Base-by-base conservation (phyloP, 2,329 filamentous ascomycete species). In the Calonectria hongkongensis region DNA sequence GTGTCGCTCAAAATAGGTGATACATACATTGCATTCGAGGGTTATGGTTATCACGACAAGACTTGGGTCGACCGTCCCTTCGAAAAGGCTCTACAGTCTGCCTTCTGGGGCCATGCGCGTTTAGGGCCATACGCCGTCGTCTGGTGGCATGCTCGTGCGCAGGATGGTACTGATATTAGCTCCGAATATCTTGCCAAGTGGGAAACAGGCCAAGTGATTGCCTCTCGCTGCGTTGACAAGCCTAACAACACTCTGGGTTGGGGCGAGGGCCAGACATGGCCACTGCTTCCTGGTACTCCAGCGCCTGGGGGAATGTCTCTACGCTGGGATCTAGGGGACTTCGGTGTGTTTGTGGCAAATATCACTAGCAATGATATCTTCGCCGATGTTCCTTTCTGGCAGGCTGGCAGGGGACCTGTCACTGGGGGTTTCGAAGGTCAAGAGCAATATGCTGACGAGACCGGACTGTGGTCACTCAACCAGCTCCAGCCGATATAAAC, bases 201-300 rank as follows among this genome's bases (percentile, higher is more conserved):
- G 16, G 54, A 58, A 5, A 25, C 21, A 2, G 54, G 54, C 2
- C 54, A 58, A 13, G n/a, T 58, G n/a, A 58, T 58, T 41, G 33
- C 54, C n/a, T 18, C 54, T 13, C 54, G 54, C 54, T 58, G 54
- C 21, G 54, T 58, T 18, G 33, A 58, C 13, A 58, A n/a, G n/a
- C 54, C 28, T 5, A 58, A 58, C 18, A 33, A 33, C 28, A 58
- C 54, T 1, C 28, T 58, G 33, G 54, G 54, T 33, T 41, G 54
- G 54, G 54, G 54, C 5, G 33, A 58, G n/a, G 54, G 54, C 9
- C 54, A 58, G 33, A 41, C 25, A 13, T 58, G 54, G 54, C 54
- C 54, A 16, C 54, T 58, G 12, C 0, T 58, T 7, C 54, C 54
- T 4, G 33, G 33, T 5, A 58, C 54, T 4, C 54, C 54, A 7